Evolutionary conservation across 2,329 filamentous ascomycete genomes (phyloP), one percentile per base, ranked within the genome.

Genomic region (Drechslerella coelobrocha): DNA sequence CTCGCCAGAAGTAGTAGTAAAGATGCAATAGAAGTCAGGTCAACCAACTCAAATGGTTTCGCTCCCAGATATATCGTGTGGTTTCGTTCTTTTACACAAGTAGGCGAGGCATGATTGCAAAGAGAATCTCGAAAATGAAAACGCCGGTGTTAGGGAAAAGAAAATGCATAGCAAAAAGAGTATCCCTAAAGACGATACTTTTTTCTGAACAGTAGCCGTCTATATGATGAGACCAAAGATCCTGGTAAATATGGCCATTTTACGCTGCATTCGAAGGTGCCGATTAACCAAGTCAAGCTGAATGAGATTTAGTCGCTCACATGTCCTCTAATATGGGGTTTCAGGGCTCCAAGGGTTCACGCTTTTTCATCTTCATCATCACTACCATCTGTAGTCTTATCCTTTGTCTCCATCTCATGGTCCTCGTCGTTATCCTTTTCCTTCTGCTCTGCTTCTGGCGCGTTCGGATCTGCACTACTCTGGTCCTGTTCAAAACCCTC

Each of bases 401-500:
- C 61, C 61, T 62, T 59, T 34, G 61, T 68, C 51, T 71, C 74
- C 72, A 75, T 73, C 61, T 71, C 72, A 74, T 75, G 68, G 68
- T 73, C 72, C 73, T 75, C 57, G 73, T 73, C 72, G 59, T 54
- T 53, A 55, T 48, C 53, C 27, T 63, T 60, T 17, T 60, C 66
- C 23, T 63, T 60, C 59, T 71, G 57, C 55, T 45, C 37, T 52
- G 57, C 56, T 53, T 52, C 48, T 51, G 66, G 43, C 48, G 59
- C 63, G 51, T 53, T 60, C 66, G 59, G 54, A 23, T 71, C 66
- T 50, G 59, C 57, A 47, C 53, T 71, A 56, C 59, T 71, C 53
- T 71, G 66, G 59, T 54, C 66, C 66, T 71, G 66, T 71, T 71
- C 59, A 71, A 71, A 63, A 54, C 51, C 66, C 39, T 71, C 66